Conservation (phyloP, 78 protist species). For the Pigoraptor vietnamica region DNA sequence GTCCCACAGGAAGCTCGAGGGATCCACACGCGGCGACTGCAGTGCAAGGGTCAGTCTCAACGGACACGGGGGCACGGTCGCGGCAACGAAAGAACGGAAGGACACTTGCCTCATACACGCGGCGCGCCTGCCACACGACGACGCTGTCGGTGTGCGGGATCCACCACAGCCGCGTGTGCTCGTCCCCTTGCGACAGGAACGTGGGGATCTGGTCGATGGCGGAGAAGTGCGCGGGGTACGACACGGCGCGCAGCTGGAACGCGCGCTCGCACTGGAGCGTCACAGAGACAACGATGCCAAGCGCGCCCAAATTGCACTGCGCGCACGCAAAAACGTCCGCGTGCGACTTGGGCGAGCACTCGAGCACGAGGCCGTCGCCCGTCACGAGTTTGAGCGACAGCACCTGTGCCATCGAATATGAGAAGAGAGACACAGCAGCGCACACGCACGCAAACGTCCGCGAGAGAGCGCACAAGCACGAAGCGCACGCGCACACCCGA, state of each 20-base stretch:
- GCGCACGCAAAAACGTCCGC: not conserved
- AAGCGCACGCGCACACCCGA: no score
- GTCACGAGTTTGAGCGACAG: not conserved
- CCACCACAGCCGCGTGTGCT: not conserved
- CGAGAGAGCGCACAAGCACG: no score
- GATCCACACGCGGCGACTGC: not conserved
- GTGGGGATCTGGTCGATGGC: not conserved
- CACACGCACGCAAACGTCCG: no score
- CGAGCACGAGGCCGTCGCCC: not conserved
- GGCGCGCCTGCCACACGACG: slow-evolving; percentile 1
- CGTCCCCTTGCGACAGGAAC: not conserved
- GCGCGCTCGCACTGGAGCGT: not conserved
- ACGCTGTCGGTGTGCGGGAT: not conserved
- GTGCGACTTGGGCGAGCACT: not conserved
- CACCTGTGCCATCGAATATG: not conserved
- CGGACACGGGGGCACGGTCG: not conserved
- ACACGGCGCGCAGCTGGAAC: not conserved
- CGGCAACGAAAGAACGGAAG: no score
- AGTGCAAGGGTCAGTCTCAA: not conserved
- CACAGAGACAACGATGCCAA: not conserved
- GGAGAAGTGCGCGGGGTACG: not conserved
- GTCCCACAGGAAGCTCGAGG: not conserved
- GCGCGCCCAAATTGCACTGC: not conserved
- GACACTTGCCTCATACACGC: not conserved
- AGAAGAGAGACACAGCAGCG: no score